phyloP scores from a whole-genome alignment of 495 filamentous ascomycete genomes.

The Penicillium cinerascens region DNA sequence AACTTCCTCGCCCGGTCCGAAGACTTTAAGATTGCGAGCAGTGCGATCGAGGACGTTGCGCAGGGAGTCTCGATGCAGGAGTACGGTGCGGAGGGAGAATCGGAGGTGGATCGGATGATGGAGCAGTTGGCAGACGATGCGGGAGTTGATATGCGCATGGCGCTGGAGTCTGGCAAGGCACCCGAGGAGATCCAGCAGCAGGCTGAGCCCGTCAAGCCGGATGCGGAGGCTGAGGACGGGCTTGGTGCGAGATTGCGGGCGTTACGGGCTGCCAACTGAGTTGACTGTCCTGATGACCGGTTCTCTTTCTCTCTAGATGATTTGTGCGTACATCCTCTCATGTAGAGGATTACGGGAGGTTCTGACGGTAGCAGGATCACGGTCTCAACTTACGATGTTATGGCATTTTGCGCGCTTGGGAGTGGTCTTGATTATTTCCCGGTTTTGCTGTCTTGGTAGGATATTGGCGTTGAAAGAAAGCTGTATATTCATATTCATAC shows the following conservation, averaged over 20 bases:
- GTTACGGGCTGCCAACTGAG: conserved; percentile 38
- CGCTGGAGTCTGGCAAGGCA: conserved; percentile 36
- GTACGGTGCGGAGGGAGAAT: conserved; percentile 45
- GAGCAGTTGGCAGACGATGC: conserved; percentile 49
- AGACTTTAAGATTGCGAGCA: conserved; percentile 48
- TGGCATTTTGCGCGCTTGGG: conserved; percentile 1
- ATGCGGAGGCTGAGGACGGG: conserved; percentile 43
- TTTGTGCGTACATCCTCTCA: neutral
- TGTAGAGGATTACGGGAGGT: neutral
- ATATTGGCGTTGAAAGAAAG: conserved; percentile 4
- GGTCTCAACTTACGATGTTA: conserved; percentile 4
- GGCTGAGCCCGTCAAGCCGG: conserved; percentile 5
- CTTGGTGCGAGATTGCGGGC: conserved; percentile 41
- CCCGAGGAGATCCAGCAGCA: conserved; percentile 5
- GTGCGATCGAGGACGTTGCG: conserved; percentile 46
- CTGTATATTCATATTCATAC: neutral
- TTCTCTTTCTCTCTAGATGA: neutral
- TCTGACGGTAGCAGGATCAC: neutral
- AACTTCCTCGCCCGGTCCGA: conserved; percentile 46
- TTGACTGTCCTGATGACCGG: neutral
- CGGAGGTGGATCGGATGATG: conserved; percentile 47
- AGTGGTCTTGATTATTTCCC: neutral
- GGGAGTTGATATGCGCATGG: conserved; percentile 42
- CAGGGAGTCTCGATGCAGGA: conserved; percentile 47
- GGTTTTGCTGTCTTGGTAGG: conserved; percentile 22